Base-by-base conservation (phyloP, 345 rosid genomes). In the Viola odorata region DNA sequence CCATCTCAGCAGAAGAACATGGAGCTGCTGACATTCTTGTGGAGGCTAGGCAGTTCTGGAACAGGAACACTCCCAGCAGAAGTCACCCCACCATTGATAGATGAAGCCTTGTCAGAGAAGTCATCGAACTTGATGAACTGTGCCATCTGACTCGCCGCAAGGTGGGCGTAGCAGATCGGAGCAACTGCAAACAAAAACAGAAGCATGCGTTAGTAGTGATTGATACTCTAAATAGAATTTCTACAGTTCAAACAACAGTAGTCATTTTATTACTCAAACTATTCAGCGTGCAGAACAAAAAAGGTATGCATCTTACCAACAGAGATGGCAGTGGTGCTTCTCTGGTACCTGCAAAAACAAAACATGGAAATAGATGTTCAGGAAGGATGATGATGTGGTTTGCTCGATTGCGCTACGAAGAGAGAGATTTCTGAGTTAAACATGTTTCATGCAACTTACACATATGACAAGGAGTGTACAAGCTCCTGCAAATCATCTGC, bases 1-100 rank as follows among this genome's bases (percentile, higher is more conserved):
- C 32, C 32, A 2, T 23, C 32, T 23, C 32, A 90, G 53, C 89
- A 84, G 56, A 91, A 91, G 82, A 87, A 91, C 97, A 91, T 91
- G 23, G 96, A 79, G 54, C 71, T 77, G 44, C 77, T 60, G 17
- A 91, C 97, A 0, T 63, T 57, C 0, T 69, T 48, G 55, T 81
- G 53, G 57, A 91, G 64, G 58, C 53, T 73, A 0, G 97, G 96
- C 71, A 91, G 75, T 42, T 81, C 85, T 13, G 82, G 78, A 3
- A 86, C 85, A 0, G 85, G 56, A 23, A 66, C 71, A 8, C 87
- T 61, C 38, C 87, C 84, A 5, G 77, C 73, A 37, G 85, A 60
- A 4, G 89, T 78, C 54, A 73, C 40, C 12, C 81, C 81, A 0
- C 83, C 84, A 15, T 73, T 80, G 69, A 82, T 77, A 1, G 91